Conservation (phyloP, 2,329 filamentous ascomycete species). For the Juglanconis sp. region DNA sequence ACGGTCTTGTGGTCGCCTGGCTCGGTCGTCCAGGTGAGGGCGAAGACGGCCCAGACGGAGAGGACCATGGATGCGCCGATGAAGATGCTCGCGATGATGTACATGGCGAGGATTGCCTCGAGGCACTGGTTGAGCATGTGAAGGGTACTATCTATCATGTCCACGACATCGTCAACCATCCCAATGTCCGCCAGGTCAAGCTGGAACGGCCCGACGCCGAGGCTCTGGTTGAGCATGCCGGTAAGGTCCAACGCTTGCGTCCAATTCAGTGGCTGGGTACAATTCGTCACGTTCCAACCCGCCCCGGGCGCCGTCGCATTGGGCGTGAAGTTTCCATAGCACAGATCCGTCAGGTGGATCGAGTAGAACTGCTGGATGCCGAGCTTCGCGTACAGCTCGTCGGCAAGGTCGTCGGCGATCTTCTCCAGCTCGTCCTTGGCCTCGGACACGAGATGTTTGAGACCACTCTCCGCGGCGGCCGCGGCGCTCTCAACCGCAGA, state of each 20-base stretch:
- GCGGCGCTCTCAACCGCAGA: conserved; percentile 7
- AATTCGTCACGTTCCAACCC: conserved; percentile 24
- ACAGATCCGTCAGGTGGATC: conserved; percentile 28
- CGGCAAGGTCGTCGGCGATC: conserved; percentile 20
- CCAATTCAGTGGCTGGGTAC: conserved; percentile 22
- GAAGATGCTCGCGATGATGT: conserved; percentile 19
- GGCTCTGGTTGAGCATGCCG: conserved; percentile 19
- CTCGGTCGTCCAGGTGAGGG: conserved; percentile 12
- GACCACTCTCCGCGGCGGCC: conserved; percentile 14
- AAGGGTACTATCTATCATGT: conserved; percentile 19
- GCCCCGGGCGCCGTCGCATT: conserved; percentile 22
- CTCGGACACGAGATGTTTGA: conserved; percentile 7
- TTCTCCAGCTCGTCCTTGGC: conserved; percentile 22
- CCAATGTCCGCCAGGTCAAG: conserved; percentile 19
- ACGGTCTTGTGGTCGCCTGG: conserved; percentile 17
- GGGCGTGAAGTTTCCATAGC: conserved; percentile 28
- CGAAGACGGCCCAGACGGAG: conserved; percentile 15
- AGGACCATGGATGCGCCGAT: conserved; percentile 18
- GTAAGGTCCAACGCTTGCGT: conserved; percentile 21
- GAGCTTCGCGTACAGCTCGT: conserved; percentile 25
- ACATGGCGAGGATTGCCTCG: conserved; percentile 21
- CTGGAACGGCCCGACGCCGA: conserved; percentile 20
- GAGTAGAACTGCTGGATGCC: conserved; percentile 33
- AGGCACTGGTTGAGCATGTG: conserved; percentile 12
- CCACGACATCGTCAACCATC: conserved; percentile 18